A percentile compares a stretch with the other conserved stretches of the same genome.
Evolutionary conservation across 1,284 basidiomycete species (phyloP).

Genomic region (Ganoderma leucocontextum): DNA sequence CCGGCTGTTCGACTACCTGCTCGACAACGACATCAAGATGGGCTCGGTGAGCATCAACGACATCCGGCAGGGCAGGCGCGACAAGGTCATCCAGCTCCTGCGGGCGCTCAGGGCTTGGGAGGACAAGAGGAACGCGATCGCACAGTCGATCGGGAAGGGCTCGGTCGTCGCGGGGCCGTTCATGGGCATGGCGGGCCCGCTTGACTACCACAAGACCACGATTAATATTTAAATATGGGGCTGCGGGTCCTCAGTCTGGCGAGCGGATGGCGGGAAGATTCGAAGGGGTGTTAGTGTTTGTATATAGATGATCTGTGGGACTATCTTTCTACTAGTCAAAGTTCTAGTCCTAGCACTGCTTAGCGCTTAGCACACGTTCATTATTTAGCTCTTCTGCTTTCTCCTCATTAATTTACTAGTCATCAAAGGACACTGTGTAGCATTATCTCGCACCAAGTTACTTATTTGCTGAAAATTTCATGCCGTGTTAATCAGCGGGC

Average conservation of each 20-base stretch:
- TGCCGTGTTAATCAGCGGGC: neutral
- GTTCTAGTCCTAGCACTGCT: neutral
- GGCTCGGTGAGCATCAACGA: slow-evolving; percentile 92
- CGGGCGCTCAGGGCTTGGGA: slow-evolving; percentile 82
- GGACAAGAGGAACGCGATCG: slow-evolving; percentile 68
- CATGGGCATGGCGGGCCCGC: slow-evolving; percentile 38
- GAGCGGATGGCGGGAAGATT: neutral
- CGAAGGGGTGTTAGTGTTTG: slow-evolving; percentile 4
- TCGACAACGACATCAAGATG: slow-evolving; percentile 90
- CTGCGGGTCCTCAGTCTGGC: neutral
- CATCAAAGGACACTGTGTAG: slow-evolving; percentile 1
- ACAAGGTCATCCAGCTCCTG: slow-evolving; percentile 82
- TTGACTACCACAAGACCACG: slow-evolving; percentile 23
- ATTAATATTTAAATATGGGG: neutral
- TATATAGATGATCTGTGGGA: slow-evolving; percentile 21
- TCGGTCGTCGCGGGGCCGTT: slow-evolving; percentile 37
- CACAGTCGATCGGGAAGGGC: slow-evolving; percentile 57
- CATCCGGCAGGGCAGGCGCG: slow-evolving; percentile 78
- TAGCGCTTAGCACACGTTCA: slow-evolving; percentile 3
- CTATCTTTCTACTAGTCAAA: neutral
- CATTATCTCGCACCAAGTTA: neutral
- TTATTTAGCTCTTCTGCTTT: slow-evolving; percentile 7
- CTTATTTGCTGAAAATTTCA: slow-evolving; percentile 8
- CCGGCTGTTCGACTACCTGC: slow-evolving; percentile 86
- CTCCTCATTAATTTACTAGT: slow-evolving; percentile 14